Conservation (phyloP, 2,329 filamentous ascomycete species). For the Diatrype stigma region DNA sequence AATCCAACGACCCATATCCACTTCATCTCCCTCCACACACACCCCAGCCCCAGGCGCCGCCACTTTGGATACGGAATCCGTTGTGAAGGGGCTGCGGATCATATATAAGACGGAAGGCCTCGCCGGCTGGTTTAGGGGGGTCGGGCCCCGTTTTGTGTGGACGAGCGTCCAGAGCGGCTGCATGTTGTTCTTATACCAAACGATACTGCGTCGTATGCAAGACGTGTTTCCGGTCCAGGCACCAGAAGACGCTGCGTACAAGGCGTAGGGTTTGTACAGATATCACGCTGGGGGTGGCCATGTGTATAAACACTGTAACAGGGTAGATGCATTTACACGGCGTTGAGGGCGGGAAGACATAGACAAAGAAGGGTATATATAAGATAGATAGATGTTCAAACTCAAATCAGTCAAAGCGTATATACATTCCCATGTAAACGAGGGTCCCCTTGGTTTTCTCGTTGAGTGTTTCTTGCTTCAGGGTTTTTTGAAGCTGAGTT, state of each 20-base stretch:
- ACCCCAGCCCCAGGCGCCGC: conserved; percentile 74
- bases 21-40: conserved; percentile 81
- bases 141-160: conserved; percentile 90
- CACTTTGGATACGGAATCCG: conserved; percentile 82
- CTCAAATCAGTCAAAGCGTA: too few species aligned
- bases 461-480: too few species aligned
- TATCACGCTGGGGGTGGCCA: not conserved
- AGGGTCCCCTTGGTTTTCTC: too few species aligned
- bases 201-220: conserved; percentile 74
- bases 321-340: conserved; percentile 25
- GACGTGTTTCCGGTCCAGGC: conserved; percentile 35
- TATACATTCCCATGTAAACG: too few species aligned
- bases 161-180: conserved; percentile 95
- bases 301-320: conserved; percentile 18
- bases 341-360: conserved; percentile 19
- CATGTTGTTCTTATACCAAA: conserved; percentile 95
- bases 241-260: conserved; percentile 23
- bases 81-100: conserved; percentile 75
- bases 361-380: conserved; percentile 1
- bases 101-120: conserved; percentile 91
- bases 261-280: not conserved
- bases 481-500: too few species aligned
- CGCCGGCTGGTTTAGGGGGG: conserved; percentile 87
- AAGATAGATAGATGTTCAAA: too few species aligned
- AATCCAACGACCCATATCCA: conserved; percentile 76